Base-by-base conservation (phyloP, 106 monocot genomes). In the Allium fistulosum region DNA sequence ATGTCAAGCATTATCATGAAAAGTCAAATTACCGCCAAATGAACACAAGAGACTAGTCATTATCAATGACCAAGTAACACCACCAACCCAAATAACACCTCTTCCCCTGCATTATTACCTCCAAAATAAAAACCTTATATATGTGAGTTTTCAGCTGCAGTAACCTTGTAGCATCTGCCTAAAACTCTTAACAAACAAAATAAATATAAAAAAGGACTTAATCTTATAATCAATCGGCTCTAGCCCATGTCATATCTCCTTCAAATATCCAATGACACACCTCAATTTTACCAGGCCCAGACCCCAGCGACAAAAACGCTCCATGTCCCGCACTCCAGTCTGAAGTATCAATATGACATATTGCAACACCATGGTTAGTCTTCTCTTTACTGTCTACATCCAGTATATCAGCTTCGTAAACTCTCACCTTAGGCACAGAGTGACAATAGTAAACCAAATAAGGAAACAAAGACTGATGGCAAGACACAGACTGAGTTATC, bases 221-320 rank as follows among this genome's bases (percentile, higher is more conserved):
- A 37, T 37, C 37, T 37, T 37, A 37, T 63, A 37, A 62, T 88
- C 62, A 83, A 76, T 92, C 86, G 9, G 86, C 80, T 0, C 73
- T 78, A 9, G 97, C 80, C 97, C 97, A 97, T 4, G 97, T 92
- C 92, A 97, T 97, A 28, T 97, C 97, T 9, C 94, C 94, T 18
- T 90, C 56, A 65, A 89, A 94, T 72, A 94, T 94, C 94, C 90
- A 94, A 57, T 94, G 94, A 79, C 94, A 94, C n/a, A 94, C 94
- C 82, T 94, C 94, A 11, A 94, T 90, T 80, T 87, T 67, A 2
- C 94, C 94, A 0, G 90, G 94, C 16, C 61, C 73, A 3, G 72
- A 72, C 0, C 90, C 90, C 27, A 94, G 81, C 22, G 94, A 89
- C 65, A 90, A 61, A 78, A 94, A 94, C 9, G 94, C 94, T 3